Base-by-base conservation (phyloP, 148 eudicot species). In the Salicornia ramosissima region DNA sequence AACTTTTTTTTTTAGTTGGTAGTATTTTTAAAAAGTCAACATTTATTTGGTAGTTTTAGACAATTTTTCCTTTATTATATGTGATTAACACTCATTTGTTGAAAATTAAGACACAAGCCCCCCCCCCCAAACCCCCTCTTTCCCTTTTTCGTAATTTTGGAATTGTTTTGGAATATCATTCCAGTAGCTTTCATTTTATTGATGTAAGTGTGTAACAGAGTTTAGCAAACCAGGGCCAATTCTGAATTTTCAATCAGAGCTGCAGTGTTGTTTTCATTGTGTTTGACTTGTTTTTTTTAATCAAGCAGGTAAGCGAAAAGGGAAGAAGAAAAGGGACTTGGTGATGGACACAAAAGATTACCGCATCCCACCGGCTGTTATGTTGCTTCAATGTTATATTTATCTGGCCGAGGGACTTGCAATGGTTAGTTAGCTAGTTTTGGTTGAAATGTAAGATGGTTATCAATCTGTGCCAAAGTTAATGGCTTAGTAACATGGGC, bases 401-500 rank as follows among this genome's bases (percentile, higher is more conserved):
- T 90, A 83, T 81, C 86, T 94, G 66, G 92, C 97, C 63, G 92
- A 94, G 80, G 98, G 97, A 72, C 91, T 90, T 70, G 80, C 88
- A 55, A 80, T 88, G 96, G 97, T 94, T 85, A 74, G 58, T 62
- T 21, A 10, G 28, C 42, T 59, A 59, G 2, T 54, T 45, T 18
- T 64, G n/a, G n/a, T n/a, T n/a, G 18, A 36, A 71, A 28, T 49
- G 29, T 42, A 47, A 34, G 25, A 18, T 73, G 47, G 39, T 46
- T 55, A 50, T 56, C 53, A 25, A 34, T 33, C 39, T 25, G 11
- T 74, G 65, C 66, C 26, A 25, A 10, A 31, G n/a, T n/a, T n/a
- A 5, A 33, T 50, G 11, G 36, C 14, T 25, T 31, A 28, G 26
- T 5, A 0, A 33, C 29, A 46, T 22, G 33, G 31, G 5, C 7